Evolutionary conservation across 305 asterid species (phyloP).

Genomic region (Fraxinus velutina): DNA sequence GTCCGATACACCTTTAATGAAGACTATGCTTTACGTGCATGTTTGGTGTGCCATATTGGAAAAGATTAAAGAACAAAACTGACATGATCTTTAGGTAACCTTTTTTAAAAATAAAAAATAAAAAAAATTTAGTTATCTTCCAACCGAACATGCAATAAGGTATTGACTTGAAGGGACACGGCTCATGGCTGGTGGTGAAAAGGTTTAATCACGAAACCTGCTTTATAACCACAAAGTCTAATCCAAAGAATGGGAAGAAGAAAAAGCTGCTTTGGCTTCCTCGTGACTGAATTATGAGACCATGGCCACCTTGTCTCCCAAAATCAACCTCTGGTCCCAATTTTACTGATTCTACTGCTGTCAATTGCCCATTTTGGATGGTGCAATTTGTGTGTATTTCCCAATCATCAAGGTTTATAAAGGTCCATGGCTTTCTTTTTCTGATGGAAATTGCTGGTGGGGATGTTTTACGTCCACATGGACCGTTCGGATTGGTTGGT

Average conservation of each 20-base stretch:
- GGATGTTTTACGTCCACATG: slow-evolving; percentile 14
- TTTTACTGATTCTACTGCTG: slow-evolving; percentile 2
- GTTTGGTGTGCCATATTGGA: background rate
- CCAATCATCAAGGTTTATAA: slow-evolving; percentile 15
- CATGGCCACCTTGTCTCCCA: slow-evolving; percentile 53
- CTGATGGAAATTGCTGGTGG: background rate
- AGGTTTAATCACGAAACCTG: slow-evolving; percentile 35
- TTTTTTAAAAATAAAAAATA: too few relatives aligned
- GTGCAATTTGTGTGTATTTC: slow-evolving; percentile 9
- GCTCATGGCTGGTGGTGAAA: slow-evolving; percentile 43
- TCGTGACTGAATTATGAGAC: slow-evolving; percentile 54
- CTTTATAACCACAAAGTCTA: slow-evolving; percentile 42
- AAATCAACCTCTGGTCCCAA: slow-evolving; percentile 20
- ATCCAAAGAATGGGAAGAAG: slow-evolving; percentile 2
- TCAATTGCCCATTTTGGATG: slow-evolving; percentile 12
- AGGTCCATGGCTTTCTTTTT: background rate
- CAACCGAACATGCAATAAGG: background rate
- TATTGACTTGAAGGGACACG: slow-evolving; percentile 32
- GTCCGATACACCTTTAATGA: background rate
- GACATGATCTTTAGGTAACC: background rate
- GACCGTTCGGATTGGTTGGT: slow-evolving; percentile 10
- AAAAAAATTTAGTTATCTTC: background rate
- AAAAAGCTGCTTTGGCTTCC: slow-evolving; percentile 33
- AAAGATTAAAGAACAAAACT: background rate
- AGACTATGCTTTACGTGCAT: background rate